Evolutionary conservation across 768 basidiomycete species (phyloP).

Genomic region (Gelatoporia subvermispora): DNA sequence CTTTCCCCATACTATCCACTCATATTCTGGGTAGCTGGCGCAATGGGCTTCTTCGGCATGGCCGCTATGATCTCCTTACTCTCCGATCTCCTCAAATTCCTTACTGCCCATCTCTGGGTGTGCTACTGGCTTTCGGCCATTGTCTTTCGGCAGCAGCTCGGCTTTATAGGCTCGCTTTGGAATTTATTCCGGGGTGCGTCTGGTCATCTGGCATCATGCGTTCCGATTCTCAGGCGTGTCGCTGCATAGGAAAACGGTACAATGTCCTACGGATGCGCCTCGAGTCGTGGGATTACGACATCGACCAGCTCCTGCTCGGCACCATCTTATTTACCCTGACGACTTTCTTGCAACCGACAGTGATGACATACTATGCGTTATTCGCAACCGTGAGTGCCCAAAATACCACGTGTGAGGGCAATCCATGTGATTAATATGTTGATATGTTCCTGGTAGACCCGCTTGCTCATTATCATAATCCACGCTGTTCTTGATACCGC

Average conservation of each 20-base stretch:
- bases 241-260: constrained; percentile 71
- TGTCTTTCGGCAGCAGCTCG: constrained; percentile 59
- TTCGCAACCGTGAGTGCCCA: constrained; percentile 62
- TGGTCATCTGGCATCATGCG: background rate
- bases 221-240: background rate
- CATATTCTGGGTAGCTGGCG: constrained; percentile 24
- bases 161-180: constrained; percentile 66
- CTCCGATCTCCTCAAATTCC: constrained; percentile 58
- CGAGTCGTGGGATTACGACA: constrained; percentile 86
- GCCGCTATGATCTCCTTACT: constrained; percentile 65
- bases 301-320: constrained; percentile 93
- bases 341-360: constrained; percentile 79
- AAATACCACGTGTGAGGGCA: background rate
- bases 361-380: constrained; percentile 78
- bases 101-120: constrained; percentile 68
- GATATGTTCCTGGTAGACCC: constrained; percentile 35
- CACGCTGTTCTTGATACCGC: constrained; percentile 61
- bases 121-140: constrained; percentile 60
- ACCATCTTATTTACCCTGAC: constrained; percentile 83
- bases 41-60: constrained; percentile 37
- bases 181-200: constrained; percentile 80
- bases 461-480: constrained; percentile 47
- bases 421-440: background rate
- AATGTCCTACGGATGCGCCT: constrained; percentile 85
- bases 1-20: constrained; percentile 33